These are phyloP conservation scores for Arachis monticola DNA, from an alignment of 331 rosid genomes.

Conservation along the genomic window DNA sequence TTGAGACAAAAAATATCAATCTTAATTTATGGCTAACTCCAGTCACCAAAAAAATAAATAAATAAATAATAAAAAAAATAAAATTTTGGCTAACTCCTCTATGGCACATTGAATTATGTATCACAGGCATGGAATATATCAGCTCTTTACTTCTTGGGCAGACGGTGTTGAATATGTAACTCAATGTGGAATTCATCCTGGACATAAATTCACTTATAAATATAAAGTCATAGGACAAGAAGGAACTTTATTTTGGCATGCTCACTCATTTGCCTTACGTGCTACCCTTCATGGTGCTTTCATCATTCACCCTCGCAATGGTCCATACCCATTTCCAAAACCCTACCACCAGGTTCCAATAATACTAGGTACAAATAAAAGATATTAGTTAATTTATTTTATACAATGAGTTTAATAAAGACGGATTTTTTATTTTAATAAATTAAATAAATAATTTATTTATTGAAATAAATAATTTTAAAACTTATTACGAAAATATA, in stretches of 20 bases:
- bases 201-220: conserved; percentile 41
- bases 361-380: conserved; percentile 45
- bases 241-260: conserved; percentile 77
- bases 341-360: conserved; percentile 51
- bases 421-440: too few species aligned
- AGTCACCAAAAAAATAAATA: too few species aligned
- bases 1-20: too few species aligned
- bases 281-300: conserved; percentile 64
- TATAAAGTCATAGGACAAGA: conserved; percentile 50
- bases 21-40: too few species aligned
- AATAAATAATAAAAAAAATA: too few species aligned
- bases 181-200: conserved; percentile 52
- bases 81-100: too few species aligned
- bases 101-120: not conserved
- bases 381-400: too few species aligned
- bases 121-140: conserved; percentile 63
- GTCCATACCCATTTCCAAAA: conserved; percentile 44
- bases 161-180: conserved; percentile 67
- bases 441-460: too few species aligned
- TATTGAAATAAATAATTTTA: too few species aligned
- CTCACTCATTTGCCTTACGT: conserved; percentile 54
- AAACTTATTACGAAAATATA: too few species aligned
- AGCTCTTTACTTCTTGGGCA: conserved; percentile 47
- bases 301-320: conserved; percentile 45
- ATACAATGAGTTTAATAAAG: too few species aligned